A percentile compares a stretch with the other conserved stretches of the same genome.
These are phyloP conservation scores for Clausena lansium DNA, from an alignment of 345 rosid genomes.

Conservation along the genomic window DNA sequence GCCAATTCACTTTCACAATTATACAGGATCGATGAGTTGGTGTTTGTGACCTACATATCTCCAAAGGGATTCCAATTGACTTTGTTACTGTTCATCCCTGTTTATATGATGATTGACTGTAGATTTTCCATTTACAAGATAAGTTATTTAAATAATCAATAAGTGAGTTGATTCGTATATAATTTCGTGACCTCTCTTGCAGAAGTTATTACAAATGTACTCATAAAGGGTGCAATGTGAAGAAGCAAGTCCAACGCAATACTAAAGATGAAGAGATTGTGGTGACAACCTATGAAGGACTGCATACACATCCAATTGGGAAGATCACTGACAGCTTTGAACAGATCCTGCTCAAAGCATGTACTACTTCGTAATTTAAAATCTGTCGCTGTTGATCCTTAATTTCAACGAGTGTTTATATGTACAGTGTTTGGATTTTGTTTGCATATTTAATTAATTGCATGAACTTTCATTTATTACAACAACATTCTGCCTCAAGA, in stretches of 20 bases:
- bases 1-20: no score
- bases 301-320: conserved; percentile 34
- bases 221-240: conserved; percentile 41
- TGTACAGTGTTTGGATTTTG: background rate
- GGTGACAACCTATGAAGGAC: conserved; percentile 52
- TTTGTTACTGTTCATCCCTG: no score
- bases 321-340: conserved; percentile 32
- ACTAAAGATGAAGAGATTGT: conserved; percentile 42
- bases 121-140: no score
- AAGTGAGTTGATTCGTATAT: background rate
- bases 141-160: no score
- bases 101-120: no score
- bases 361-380: background rate
- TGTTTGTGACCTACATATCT: no score
- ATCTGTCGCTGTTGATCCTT: background rate
- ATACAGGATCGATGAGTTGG: no score
- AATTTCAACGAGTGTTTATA: background rate
- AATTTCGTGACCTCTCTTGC: background rate
- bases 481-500: background rate
- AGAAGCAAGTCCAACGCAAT: conserved; percentile 50
- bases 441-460: background rate
- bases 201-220: conserved; percentile 55
- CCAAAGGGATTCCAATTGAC: no score
- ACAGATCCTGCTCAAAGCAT: conserved; percentile 24
- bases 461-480: background rate